Conservation (phyloP, 495 filamentous ascomycete species). For the Xanthoparmelia taractica region DNA sequence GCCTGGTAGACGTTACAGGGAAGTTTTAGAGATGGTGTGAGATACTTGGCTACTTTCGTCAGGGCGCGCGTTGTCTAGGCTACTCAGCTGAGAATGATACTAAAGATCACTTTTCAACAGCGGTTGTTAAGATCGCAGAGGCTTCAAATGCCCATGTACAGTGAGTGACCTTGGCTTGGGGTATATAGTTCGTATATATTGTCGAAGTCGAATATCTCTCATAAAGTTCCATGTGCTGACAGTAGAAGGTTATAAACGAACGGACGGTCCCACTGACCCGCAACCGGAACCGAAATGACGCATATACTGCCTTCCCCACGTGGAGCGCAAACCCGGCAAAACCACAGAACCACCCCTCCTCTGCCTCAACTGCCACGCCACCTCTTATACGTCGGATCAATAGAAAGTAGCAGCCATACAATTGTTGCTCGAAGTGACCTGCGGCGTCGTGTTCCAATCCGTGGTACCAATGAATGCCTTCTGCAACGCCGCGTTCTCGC, state of each 20-base stretch:
- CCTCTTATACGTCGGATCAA: not conserved
- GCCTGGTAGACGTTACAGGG: no score
- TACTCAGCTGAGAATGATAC: no score
- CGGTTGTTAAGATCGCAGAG: no score
- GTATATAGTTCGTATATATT: not conserved
- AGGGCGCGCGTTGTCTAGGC: no score
- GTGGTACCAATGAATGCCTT: conserved; percentile 1
- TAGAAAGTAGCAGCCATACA: not conserved
- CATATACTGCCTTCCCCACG: not conserved
- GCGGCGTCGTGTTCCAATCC: not conserved
- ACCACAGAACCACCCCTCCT: not conserved
- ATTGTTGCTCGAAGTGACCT: not conserved
- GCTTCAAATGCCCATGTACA: no score
- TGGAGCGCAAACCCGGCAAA: not conserved
- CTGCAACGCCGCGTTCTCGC: not conserved
- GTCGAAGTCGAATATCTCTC: not conserved
- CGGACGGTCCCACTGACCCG: conserved; percentile 6
- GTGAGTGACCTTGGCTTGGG: not conserved
- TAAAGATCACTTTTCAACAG: no score
- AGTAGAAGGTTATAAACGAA: not conserved
- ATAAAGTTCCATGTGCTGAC: not conserved
- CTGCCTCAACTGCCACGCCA: not conserved
- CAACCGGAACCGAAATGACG: not conserved
- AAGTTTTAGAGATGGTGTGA: no score
- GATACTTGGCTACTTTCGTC: no score